Conservation (phyloP, 192 early-diverging fungal genomes). For the Anaeromyces robustus region DNA sequence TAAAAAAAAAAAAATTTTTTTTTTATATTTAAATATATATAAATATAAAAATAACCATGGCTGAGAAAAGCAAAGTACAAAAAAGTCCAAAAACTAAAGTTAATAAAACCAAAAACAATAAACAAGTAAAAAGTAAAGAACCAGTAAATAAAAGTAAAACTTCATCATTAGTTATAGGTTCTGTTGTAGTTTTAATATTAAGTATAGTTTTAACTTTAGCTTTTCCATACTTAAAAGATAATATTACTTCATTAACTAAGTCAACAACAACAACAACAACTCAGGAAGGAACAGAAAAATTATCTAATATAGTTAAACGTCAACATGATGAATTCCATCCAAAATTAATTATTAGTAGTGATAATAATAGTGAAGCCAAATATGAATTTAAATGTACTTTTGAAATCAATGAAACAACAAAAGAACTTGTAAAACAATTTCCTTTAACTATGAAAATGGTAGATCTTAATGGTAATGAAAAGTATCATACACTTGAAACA, state of each 20-base stretch:
- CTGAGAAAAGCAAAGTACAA: too few species aligned
- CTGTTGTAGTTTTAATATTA: background rate
- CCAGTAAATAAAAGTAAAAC: background rate
- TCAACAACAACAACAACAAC: background rate
- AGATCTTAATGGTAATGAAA: background rate
- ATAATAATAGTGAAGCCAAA: background rate
- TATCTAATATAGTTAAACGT: too few species aligned
- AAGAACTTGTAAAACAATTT: background rate
- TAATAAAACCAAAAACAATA: too few species aligned
- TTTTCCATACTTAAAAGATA: background rate
- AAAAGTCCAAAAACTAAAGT: too few species aligned
- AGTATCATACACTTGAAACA: background rate
- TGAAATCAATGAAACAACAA: background rate
- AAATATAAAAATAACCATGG: too few species aligned
- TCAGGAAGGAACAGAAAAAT: background rate
- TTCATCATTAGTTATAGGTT: background rate
- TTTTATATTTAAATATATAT: too few species aligned
- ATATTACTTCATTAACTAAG: background rate
- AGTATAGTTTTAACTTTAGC: background rate
- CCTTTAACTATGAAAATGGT: background rate
- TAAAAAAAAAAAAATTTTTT: too few species aligned
- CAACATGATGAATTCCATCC: background rate
- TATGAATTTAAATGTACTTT: background rate
- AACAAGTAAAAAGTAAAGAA: too few species aligned
- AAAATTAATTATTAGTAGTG: background rate